phyloP scores from a whole-genome alignment of 225 moss, liverwort and hornwort species.

The Physcomitrellopsis africana region DNA sequence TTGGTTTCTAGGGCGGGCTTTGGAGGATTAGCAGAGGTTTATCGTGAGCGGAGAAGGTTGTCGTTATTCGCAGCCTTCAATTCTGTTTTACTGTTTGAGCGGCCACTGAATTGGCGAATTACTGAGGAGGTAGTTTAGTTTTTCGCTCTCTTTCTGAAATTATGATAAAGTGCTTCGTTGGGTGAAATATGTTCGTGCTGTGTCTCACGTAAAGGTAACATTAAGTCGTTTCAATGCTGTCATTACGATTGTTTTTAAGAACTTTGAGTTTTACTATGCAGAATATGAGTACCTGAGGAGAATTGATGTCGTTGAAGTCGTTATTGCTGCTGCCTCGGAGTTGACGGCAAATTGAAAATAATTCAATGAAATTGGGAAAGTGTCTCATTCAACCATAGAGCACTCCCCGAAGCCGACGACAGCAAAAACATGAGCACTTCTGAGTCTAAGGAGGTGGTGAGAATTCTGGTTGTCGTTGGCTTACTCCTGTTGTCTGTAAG shows the following conservation, averaged over 20 bases:
- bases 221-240: constrained; percentile 19
- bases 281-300: constrained; percentile 30
- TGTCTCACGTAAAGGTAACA: constrained; percentile 1
- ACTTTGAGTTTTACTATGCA: constrained; percentile 25
- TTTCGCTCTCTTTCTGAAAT: no score
- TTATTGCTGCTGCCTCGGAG: neutral
- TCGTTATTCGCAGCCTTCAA: neutral
- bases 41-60: constrained; percentile 3
- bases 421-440: no score
- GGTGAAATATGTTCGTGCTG: neutral
- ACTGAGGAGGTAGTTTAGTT: no score
- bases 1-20: constrained; percentile 1
- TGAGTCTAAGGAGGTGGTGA: no score
- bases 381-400: neutral
- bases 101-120: neutral
- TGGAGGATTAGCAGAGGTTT: neutral
- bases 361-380: neutral
- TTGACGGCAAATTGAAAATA: neutral
- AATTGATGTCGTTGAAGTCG: neutral
- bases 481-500: no score
- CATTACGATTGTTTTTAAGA: neutral
- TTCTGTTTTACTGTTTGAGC: neutral
- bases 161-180: neutral
- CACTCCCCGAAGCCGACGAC: no score
- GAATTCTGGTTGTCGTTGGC: no score